Base-by-base conservation (phyloP, 805 yeast genomes). In the Candida michaelii region DNA sequence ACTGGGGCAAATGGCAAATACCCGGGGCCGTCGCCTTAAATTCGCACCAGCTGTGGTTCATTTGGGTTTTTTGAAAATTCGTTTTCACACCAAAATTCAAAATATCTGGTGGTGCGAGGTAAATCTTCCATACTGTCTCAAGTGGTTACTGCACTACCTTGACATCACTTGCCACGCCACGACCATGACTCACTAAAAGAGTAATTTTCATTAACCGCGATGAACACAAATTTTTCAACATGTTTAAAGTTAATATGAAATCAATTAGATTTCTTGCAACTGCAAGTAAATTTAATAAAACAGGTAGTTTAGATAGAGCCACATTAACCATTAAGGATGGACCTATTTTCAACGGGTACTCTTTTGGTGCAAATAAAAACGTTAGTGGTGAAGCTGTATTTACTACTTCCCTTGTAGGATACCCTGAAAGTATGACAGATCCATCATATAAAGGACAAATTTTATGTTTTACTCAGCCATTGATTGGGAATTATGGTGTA, bases 341-440 rank as follows among this genome's bases (percentile, higher is more conserved):
- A 14, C 97, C 97, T 15, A 83, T 88, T 24, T 89, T 89, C 73
- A 81, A 79, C 56, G 99, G 99, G 31, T 84, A 80, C 62, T 91
- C 98, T 0, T 95, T 93, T 59, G 99, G 99, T 59, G 96, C 98
- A 32, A 82, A 89, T 64, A 85, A 84, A 52, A 88, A 90, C 50
- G 80, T 89, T 48, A 83, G 95, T 46, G 99, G 99, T 50, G 99
- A 93, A 67, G 96, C 97, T 23, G 99, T 95, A 34, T 93, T 93
- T 73, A 89, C 97, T 36, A 95, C 99, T 25, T 93, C 97, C 6
- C 76, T 95, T 65, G 99, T 93, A 10, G 99, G 99, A 14, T 93
- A 93, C 67, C 98, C 99, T 13, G 99, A 93, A 66, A 87, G 97
- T 7, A 89, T 93, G 95, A 93, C 99, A 16, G 99, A 93, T 66